phyloP scores from a whole-genome alignment of 768 basidiomycete species.

The Suillus americanus region DNA sequence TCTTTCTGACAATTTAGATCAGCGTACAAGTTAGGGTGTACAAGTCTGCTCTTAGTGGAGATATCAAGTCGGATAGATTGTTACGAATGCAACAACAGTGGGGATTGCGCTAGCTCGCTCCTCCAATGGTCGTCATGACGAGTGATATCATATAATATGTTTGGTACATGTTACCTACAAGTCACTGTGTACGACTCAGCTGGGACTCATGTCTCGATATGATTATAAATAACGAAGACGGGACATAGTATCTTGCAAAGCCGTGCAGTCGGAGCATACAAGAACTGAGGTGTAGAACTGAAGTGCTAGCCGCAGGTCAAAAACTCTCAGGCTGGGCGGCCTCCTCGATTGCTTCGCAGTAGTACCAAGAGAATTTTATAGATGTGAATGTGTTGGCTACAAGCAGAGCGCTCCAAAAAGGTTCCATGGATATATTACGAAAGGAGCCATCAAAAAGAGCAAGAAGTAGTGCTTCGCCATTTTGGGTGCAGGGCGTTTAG shows the following conservation, averaged over 20 bases:
- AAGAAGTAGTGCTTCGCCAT: not conserved
- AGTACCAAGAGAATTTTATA: conserved; percentile 44
- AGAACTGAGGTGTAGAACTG: not conserved
- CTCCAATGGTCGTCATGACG: too few species aligned
- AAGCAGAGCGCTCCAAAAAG: conserved; percentile 36
- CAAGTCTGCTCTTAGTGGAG: too few species aligned
- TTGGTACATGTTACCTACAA: too few species aligned
- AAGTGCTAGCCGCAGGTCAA: not conserved
- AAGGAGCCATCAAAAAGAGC: conserved; percentile 24
- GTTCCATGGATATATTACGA: conserved; percentile 47
- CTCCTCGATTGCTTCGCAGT: not conserved
- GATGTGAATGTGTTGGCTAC: conserved; percentile 22
- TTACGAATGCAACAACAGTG: too few species aligned
- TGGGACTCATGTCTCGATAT: too few species aligned
- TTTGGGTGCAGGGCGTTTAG: not conserved
- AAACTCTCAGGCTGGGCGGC: not conserved
- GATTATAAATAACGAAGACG: not conserved
- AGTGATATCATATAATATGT: too few species aligned
- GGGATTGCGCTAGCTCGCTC: too few species aligned
- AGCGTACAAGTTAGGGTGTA: too few species aligned
- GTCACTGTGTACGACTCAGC: too few species aligned
- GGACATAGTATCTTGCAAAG: not conserved
- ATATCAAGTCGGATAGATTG: too few species aligned
- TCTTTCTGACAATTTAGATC: too few species aligned
- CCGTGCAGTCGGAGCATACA: not conserved